These are phyloP conservation scores for Naganishia vaughanmartiniae DNA, from an alignment of 768 basidiomycete species.

Conservation along the genomic window DNA sequence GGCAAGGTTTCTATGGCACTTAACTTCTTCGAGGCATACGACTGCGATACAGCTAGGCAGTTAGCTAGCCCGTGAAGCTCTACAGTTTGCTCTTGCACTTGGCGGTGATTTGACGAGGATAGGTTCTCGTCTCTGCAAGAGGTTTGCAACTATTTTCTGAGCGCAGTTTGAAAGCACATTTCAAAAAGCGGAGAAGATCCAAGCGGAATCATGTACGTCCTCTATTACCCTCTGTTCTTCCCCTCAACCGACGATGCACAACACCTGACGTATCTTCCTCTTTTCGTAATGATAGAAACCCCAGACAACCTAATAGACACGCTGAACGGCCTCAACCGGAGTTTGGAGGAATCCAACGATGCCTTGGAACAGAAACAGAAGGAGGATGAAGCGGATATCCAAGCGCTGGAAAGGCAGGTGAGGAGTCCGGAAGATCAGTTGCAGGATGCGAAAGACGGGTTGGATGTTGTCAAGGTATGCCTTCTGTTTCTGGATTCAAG, in stretches of 20 bases:
- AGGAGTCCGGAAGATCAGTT: background rate
- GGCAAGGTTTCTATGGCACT: too few species aligned
- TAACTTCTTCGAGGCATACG: too few species aligned
- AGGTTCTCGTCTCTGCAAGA: conserved; percentile 16
- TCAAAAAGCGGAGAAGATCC: conserved; percentile 10
- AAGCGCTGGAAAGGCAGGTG: conserved; percentile 1
- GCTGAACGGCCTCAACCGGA: conserved; percentile 15
- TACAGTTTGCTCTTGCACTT: too few species aligned
- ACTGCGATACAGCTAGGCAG: too few species aligned
- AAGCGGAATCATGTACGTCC: conserved; percentile 20
- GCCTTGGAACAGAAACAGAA: conserved; percentile 19
- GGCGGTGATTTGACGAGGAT: too few species aligned
- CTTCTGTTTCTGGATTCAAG: too few species aligned
- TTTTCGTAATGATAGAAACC: background rate
- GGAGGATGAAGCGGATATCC: conserved; percentile 15
- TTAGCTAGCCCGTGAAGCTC: too few species aligned
- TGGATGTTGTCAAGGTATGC: conserved; percentile 5
- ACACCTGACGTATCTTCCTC: background rate
- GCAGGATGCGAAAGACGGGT: background rate
- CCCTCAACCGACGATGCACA: too few species aligned
- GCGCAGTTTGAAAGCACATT: conserved; percentile 16
- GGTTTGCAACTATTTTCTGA: conserved; percentile 12
- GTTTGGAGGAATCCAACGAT: conserved; percentile 13
- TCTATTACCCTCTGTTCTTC: background rate
- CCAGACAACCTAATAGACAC: conserved; percentile 14